Evolutionary conservation across 2,329 filamentous ascomycete genomes (phyloP).

Genomic region (Emergomyces pasteurianus): DNA sequence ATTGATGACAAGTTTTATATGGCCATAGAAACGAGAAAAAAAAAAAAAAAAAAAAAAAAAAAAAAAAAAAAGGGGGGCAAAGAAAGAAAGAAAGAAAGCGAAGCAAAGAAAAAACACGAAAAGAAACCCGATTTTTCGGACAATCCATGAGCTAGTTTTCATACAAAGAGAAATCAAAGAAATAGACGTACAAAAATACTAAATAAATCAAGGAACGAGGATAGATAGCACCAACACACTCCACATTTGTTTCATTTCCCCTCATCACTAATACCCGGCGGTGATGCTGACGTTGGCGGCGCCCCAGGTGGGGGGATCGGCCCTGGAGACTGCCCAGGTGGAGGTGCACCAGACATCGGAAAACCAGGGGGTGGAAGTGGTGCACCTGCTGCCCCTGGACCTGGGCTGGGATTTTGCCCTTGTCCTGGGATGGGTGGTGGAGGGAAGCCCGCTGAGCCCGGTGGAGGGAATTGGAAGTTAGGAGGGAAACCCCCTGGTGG

Average conservation of each 20-base stretch:
- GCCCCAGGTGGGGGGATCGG: neutral
- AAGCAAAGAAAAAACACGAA: neutral
- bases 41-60: no score
- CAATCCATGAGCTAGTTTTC: neutral
- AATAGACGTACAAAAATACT: neutral
- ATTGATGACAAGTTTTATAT: no score
- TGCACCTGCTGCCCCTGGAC: slow-evolving; percentile 13
- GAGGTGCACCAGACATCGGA: slow-evolving; percentile 16
- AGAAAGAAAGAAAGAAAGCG: no score
- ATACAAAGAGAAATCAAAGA: neutral
- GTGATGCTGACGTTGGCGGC: neutral
- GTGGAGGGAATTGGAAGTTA: slow-evolving; percentile 39
- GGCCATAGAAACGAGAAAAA: no score
- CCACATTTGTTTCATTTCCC: neutral
- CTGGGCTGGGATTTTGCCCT: slow-evolving; percentile 18
- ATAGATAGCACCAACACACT: neutral
- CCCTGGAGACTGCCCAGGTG: slow-evolving; percentile 7
- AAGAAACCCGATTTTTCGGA: neutral
- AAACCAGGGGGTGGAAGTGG: slow-evolving; percentile 20
- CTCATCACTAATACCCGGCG: slow-evolving; percentile 11
- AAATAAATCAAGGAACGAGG: neutral
- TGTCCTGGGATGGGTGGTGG: slow-evolving; percentile 16
- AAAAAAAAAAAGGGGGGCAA: no score
- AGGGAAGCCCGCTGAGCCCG: slow-evolving; percentile 20
- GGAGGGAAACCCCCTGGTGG: slow-evolving; percentile 32